These are phyloP conservation scores for Raphanus raphanistrum DNA, from an alignment of 345 rosid species.

Conservation along the genomic window DNA sequence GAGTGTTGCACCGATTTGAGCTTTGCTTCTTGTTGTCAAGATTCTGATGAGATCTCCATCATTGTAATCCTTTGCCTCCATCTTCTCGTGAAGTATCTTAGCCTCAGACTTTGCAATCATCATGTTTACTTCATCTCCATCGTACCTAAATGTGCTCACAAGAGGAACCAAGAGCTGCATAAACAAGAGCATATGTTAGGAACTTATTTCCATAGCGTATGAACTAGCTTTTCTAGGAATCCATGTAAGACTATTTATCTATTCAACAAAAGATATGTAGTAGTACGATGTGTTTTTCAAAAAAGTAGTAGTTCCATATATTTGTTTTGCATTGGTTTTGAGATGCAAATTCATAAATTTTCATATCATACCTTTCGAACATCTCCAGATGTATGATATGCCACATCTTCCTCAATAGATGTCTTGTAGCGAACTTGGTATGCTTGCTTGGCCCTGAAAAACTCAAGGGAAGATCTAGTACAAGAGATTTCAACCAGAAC, in stretches of 20 bases:
- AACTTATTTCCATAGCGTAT: background rate
- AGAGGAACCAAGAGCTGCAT: constrained; percentile 82
- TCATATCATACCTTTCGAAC: constrained; percentile 59
- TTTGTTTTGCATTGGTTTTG: background rate
- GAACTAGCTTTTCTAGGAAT: background rate
- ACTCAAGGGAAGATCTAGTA: constrained; percentile 61
- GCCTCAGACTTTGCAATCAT: constrained; percentile 75
- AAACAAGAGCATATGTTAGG: background rate
- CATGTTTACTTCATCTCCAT: constrained; percentile 46
- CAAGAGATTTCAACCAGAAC: constrained; percentile 84
- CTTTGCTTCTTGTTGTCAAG: constrained; percentile 78
- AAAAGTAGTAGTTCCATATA: background rate
- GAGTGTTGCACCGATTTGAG: constrained; percentile 71
- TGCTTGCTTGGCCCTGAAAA: constrained; percentile 65
- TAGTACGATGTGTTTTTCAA: background rate
- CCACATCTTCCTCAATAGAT: constrained; percentile 92
- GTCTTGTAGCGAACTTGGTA: constrained; percentile 76
- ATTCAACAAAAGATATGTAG: background rate
- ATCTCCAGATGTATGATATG: constrained; percentile 72
- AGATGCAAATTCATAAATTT: background rate
- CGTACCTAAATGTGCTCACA: constrained; percentile 70
- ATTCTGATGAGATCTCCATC: constrained; percentile 84
- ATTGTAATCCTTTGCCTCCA: constrained; percentile 59
- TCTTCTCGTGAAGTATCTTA: constrained; percentile 74
- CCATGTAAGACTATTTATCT: background rate